phyloP scores from a whole-genome alignment of 768 basidiomycete genomes.

The Punctularia strigosozonata region DNA sequence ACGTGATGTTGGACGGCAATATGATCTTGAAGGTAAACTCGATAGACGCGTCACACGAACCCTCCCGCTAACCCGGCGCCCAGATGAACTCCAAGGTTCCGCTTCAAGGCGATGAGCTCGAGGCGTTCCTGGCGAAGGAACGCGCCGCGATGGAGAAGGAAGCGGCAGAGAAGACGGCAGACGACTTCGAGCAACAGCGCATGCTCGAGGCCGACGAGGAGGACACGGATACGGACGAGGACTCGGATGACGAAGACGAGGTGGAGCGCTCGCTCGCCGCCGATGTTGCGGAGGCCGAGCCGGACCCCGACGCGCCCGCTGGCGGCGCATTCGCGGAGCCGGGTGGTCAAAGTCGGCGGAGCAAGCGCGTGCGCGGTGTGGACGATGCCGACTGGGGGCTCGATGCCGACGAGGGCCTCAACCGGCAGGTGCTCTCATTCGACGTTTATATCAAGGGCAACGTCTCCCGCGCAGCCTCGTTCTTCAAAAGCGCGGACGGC shows the following conservation, averaged over 20 bases:
- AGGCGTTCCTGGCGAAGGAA: conserved; percentile 67
- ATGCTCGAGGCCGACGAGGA: conserved; percentile 93
- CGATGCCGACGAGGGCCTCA: conserved; percentile 66
- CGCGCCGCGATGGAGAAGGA: conserved; percentile 70
- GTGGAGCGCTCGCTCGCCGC: conserved; percentile 42
- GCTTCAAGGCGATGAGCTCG: conserved; percentile 80
- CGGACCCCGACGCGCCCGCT: conserved; percentile 15
- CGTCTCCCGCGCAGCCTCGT: conserved; percentile 72
- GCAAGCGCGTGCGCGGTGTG: conserved; percentile 26
- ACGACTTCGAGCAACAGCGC: conserved; percentile 71
- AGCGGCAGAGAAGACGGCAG: conserved; percentile 74
- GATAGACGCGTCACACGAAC: background rate
- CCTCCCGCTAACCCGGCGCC: conserved; percentile 4
- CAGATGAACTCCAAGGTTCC: conserved; percentile 87
- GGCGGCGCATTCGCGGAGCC: conserved; percentile 12
- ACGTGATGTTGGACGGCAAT: conserved; percentile 68
- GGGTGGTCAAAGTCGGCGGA: conserved; percentile 28
- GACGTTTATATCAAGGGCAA: conserved; percentile 99
- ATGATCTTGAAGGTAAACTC: conserved; percentile 51
- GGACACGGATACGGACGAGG: conserved; percentile 59
- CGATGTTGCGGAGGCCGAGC: conserved; percentile 30
- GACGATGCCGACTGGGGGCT: conserved; percentile 58
- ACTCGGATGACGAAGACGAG: conserved; percentile 54
- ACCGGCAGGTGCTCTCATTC: conserved; percentile 71
- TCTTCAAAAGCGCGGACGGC: conserved; percentile 69